Evolutionary conservation across 306 rosid genomes (phyloP), one percentile per base, ranked within the genome.

Genomic region (Phaseolus lunatus): DNA sequence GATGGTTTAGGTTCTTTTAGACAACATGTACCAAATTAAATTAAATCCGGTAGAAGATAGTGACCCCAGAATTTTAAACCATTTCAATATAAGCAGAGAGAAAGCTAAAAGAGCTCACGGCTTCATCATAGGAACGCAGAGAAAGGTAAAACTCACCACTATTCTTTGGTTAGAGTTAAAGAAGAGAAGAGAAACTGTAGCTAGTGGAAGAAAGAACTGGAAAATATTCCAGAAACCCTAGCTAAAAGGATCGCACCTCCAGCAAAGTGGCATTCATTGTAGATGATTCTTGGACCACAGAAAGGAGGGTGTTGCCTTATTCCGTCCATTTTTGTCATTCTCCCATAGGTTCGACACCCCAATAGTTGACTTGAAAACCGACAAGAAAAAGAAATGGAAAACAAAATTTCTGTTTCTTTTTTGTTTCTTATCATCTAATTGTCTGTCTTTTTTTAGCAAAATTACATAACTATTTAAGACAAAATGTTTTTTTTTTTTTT

Each of bases 381-480:
- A 63, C 35, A 44, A 61, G 14, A n/a, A 64, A 35, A 18, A 37
- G 9, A n/a, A 41, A 20, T 13, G 31, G 53, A 13, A 22, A 41
- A 41, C 50, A 4, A 63, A 35, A 4, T 9, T 47, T 24, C 0
- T 3, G 3, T 22, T 54, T 7, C 26, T 7, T 27, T 7, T 52
- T 13, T 20, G 39, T 7, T 39, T 57, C 56, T 41, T 49, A 41
- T 14, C 12, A 16, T 3, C 69, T 23, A 20, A 24, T 18, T 75
- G 61, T 44, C 68, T 47, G 22, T 2, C 48, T 47, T 47, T n/a
- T 62, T 75, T 61, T 47, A 48, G 79, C 37, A 75, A 74, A 26
- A 10, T 13, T 18, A 18, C 9, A 43, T 1, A 31, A 27, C 45
- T 59, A n/a, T 43, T 73, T n/a, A 9, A 5, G 19, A 44, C 18